A percentile compares a stretch with the other conserved stretches of the same genome.
Evolutionary conservation across 805 yeast species (phyloP).

Genomic region (Candida ponderosae): DNA sequence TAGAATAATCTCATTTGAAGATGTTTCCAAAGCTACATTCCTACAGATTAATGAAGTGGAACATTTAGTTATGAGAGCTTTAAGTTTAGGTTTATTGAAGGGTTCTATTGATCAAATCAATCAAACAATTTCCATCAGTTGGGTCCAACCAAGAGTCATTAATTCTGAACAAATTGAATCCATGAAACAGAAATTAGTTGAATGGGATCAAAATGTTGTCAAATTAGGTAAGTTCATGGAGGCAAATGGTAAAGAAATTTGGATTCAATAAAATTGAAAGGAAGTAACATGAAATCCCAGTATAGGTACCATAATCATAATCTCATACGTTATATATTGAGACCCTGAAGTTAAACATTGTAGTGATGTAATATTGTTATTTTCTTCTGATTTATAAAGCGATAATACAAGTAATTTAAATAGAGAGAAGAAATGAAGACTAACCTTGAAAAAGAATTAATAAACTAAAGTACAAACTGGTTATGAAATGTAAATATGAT

Average conservation of each 20-base stretch:
- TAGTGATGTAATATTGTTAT: too few relatives aligned
- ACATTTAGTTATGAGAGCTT: conserved; percentile 83
- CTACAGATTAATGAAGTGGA: conserved; percentile 65
- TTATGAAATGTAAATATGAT: too few relatives aligned
- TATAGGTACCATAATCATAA: too few relatives aligned
- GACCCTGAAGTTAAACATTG: too few relatives aligned
- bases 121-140: conserved; percentile 68
- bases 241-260: conserved; percentile 52
- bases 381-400: too few relatives aligned
- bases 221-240: conserved; percentile 56
- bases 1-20: conserved; percentile 64
- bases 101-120: conserved; percentile 90
- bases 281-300: too few relatives aligned
- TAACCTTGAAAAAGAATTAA: too few relatives aligned
- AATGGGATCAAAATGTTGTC: conserved; percentile 75
- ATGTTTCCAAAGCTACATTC: conserved; percentile 66
- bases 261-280: conserved; percentile 40
- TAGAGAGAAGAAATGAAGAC: too few relatives aligned
- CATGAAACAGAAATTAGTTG: conserved; percentile 64
- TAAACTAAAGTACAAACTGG: too few relatives aligned
- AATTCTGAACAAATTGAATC: conserved; percentile 69
- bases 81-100: conserved; percentile 71
- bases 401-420: too few relatives aligned
- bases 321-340: too few relatives aligned
- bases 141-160: conserved; percentile 96